These are phyloP conservation scores for Ophiosphaerella herpotricha DNA, from an alignment of 2,329 filamentous ascomycete genomes.

Conservation along the genomic window DNA sequence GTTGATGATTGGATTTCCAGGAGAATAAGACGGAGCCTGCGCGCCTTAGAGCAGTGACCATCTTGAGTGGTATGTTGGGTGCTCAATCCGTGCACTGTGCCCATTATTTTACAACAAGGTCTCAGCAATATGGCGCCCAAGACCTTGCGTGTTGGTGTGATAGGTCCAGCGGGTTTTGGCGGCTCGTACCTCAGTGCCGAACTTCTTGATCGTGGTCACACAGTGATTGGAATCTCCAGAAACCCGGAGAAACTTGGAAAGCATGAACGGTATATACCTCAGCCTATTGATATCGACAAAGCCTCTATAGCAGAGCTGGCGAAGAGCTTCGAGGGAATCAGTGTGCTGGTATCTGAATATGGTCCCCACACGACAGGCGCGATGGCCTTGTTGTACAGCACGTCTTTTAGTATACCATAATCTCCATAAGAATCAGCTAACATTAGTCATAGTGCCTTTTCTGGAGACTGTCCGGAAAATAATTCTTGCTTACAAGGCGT, in stretches of 20 bases:
- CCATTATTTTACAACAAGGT: no score
- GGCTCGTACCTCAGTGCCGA: slow-evolving; percentile 42
- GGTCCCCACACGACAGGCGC: slow-evolving; percentile 39
- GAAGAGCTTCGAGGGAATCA: slow-evolving; percentile 29
- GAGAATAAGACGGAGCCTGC: no score
- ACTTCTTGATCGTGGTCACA: slow-evolving; percentile 40
- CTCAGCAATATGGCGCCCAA: not conserved
- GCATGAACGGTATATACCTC: slow-evolving; percentile 35
- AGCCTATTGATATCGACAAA: slow-evolving; percentile 31
- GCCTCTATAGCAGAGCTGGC: slow-evolving; percentile 31
- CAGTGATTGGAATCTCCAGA: slow-evolving; percentile 41
- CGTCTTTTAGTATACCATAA: not conserved
- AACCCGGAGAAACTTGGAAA: slow-evolving; percentile 37
- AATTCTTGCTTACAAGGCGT: slow-evolving; percentile 36
- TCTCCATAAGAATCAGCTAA: not conserved
- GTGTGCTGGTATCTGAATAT: slow-evolving; percentile 41
- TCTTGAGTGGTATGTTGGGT: no score
- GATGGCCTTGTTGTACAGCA: slow-evolving; percentile 38
- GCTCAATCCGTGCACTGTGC: no score
- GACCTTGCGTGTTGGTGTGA: slow-evolving; percentile 31
- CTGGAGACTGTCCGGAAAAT: slow-evolving; percentile 42
- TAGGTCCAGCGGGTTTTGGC: slow-evolving; percentile 42
- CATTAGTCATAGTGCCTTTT: slow-evolving; percentile 32
- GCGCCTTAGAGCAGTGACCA: no score
- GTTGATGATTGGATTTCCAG: no score